Base-by-base conservation (phyloP, 176 grass and related monocot genomes). In the Miscanthus lutarioriparius region DNA sequence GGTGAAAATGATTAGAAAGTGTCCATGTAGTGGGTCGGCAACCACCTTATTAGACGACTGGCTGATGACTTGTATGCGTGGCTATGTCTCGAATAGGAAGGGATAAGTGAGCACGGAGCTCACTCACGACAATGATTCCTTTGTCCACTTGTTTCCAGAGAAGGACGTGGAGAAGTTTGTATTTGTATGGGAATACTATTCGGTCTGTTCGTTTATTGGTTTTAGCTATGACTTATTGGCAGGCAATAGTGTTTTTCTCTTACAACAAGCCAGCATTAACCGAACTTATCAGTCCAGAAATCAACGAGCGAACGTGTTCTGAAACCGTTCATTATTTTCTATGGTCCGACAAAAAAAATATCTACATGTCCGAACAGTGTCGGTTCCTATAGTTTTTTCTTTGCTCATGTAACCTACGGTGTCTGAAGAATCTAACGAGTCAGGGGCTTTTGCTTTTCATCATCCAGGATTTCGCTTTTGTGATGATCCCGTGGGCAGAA, bases 121-220 rank as follows among this genome's bases (percentile, higher is more conserved):
- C 77, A 41, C 73, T n/a, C 80, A 25, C 70, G 81, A n/a, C n/a
- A 63, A 53, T n/a, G 77, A 81, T 80, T 51, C 22, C 17, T 69
- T n/a, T 76, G 77, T 76, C 10, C 75, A n/a, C 40, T 59, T 17
- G 36, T 12, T 11, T 38, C 19, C 36, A 11, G 47, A 44, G 14
- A 8, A 45, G 48, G 36, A 44, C 2, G 22, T 32, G 32, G 44
- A 64, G 56, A 32, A 27, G 19, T 22, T 40, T 54, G 51, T 53
- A 53, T 53, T 19, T 17, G 16, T 53, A 53, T 53, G 48, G 48
- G 48, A 53, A 51, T 17, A 51, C 48, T n/a, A 0, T 58, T 7
- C n/a, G n/a, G n/a, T n/a, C n/a, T n/a, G n/a, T n/a, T n/a, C n/a
- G n/a, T n/a, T n/a, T n/a, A n/a, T n/a, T n/a, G n/a, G n/a, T n/a